Conservation (phyloP, 768 basidiomycete species). For the Imleria badia region DNA sequence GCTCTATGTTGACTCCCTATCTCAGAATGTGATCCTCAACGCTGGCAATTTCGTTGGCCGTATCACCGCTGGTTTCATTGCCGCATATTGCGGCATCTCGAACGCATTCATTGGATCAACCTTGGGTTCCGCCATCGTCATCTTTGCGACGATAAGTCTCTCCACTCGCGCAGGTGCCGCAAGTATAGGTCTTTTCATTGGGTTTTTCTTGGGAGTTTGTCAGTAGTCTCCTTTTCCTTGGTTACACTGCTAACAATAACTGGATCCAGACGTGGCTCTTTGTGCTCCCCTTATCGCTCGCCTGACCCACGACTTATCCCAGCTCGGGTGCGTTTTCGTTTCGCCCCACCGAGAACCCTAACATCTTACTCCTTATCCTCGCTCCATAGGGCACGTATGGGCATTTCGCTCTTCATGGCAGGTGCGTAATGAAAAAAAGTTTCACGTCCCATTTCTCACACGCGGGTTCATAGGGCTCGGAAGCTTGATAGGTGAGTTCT, state of each 20-base stretch:
- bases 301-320: conserved; percentile 43
- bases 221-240: conserved; percentile 13
- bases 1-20: background rate
- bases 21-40: conserved; percentile 39
- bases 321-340: conserved; percentile 42
- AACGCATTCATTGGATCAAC: conserved; percentile 42
- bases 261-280: conserved; percentile 35
- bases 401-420: conserved; percentile 48
- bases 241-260: background rate
- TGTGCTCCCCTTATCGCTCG: conserved; percentile 44
- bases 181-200: conserved; percentile 43
- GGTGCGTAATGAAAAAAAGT: conserved; percentile 30
- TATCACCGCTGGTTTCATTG: conserved; percentile 35
- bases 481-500: conserved; percentile 21
- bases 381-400: conserved; percentile 36
- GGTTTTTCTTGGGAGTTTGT: conserved; percentile 51
- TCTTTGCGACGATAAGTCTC: conserved; percentile 45
- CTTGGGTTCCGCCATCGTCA: conserved; percentile 35
- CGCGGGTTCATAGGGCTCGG: conserved; percentile 21
- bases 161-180: conserved; percentile 37
- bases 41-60: conserved; percentile 38
- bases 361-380: background rate
- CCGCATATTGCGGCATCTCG: conserved; percentile 42
- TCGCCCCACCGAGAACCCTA: background rate
- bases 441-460: background rate